Conservation (phyloP, 2,329 filamentous ascomycete genomes). For the Cadophora malorum region DNA sequence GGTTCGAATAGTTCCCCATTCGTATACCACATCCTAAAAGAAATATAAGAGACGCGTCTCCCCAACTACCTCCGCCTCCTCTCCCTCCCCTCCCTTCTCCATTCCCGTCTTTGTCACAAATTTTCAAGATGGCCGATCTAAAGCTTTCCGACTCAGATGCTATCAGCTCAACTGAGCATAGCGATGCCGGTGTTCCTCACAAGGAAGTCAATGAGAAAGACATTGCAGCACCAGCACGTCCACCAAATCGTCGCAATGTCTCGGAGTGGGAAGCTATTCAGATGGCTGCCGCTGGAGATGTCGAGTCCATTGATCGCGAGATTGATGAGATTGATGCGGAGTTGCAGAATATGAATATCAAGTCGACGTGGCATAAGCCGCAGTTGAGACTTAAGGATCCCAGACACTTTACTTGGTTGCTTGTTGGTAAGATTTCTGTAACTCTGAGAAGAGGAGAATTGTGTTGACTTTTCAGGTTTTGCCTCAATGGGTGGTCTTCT, state of each 20-base stretch:
- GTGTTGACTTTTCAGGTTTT: slow-evolving; percentile 53
- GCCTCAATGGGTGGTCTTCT: slow-evolving; percentile 78
- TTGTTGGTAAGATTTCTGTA: slow-evolving; percentile 33
- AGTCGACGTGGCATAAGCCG: slow-evolving; percentile 48
- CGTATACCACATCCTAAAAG: background rate
- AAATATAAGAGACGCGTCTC: slow-evolving; percentile 5
- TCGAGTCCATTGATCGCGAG: slow-evolving; percentile 45
- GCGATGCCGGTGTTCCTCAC: slow-evolving; percentile 22
- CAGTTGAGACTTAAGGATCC: slow-evolving; percentile 66
- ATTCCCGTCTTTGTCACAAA: background rate
- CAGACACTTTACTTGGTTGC: slow-evolving; percentile 62
- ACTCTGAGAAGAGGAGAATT: background rate
- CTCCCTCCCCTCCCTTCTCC: background rate
- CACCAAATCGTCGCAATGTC: slow-evolving; percentile 24
- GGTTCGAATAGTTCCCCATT: background rate
- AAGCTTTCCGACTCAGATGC: slow-evolving; percentile 27
- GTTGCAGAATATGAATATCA: slow-evolving; percentile 38
- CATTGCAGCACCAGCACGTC: slow-evolving; percentile 7
- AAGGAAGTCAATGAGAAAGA: slow-evolving; percentile 31
- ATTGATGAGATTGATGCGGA: slow-evolving; percentile 45
- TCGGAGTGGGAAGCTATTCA: slow-evolving; percentile 45
- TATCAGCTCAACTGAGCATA: slow-evolving; percentile 31
- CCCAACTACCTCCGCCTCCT: background rate
- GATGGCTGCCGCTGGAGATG: slow-evolving; percentile 41
- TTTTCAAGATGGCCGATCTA: slow-evolving; percentile 30